Percentiles rank a stretch among this genome's conserved stretches.
Evolutionary conservation across 2,329 filamentous ascomycete species (phyloP).

Genomic region (Lecanosticta acicola): DNA sequence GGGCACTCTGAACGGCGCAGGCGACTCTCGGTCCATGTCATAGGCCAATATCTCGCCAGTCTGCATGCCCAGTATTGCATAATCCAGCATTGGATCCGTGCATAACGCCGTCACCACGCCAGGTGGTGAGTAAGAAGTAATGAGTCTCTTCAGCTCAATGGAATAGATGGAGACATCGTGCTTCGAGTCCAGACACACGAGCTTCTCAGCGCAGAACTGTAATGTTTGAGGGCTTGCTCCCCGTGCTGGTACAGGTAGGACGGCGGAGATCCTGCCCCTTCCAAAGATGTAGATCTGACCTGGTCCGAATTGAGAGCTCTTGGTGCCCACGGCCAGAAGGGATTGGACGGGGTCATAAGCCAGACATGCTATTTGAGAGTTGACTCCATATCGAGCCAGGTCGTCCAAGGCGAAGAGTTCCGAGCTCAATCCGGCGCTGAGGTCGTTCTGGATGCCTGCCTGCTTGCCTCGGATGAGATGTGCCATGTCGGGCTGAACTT

Average conservation of each 20-base stretch:
- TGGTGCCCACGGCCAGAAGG: slow-evolving; percentile 84
- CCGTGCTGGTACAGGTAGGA: slow-evolving; percentile 63
- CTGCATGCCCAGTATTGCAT: slow-evolving; percentile 69
- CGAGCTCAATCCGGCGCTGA: slow-evolving; percentile 73
- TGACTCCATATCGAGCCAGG: slow-evolving; percentile 71
- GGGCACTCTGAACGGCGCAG: slow-evolving; percentile 74
- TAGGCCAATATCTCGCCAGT: slow-evolving; percentile 80
- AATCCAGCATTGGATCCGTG: slow-evolving; percentile 87
- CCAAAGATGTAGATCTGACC: slow-evolving; percentile 89
- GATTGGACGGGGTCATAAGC: slow-evolving; percentile 93
- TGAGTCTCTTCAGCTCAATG: slow-evolving; percentile 60
- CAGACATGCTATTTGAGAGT: slow-evolving; percentile 62
- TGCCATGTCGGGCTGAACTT: no score
- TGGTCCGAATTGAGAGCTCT: slow-evolving; percentile 75
- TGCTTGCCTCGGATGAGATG: slow-evolving; percentile 88
- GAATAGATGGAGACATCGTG: slow-evolving; percentile 84
- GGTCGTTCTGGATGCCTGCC: slow-evolving; percentile 83
- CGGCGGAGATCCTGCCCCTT: slow-evolving; percentile 70
- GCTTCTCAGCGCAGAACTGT: slow-evolving; percentile 79
- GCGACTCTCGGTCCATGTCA: slow-evolving; percentile 74
- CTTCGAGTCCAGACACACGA: slow-evolving; percentile 77
- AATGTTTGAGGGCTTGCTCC: slow-evolving; percentile 66
- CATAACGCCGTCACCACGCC: slow-evolving; percentile 68
- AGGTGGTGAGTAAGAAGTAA: slow-evolving; percentile 68
- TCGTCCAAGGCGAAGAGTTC: slow-evolving; percentile 80